These are phyloP conservation scores for Irpex lacteus DNA, from an alignment of 1,284 basidiomycete genomes.

Conservation along the genomic window DNA sequence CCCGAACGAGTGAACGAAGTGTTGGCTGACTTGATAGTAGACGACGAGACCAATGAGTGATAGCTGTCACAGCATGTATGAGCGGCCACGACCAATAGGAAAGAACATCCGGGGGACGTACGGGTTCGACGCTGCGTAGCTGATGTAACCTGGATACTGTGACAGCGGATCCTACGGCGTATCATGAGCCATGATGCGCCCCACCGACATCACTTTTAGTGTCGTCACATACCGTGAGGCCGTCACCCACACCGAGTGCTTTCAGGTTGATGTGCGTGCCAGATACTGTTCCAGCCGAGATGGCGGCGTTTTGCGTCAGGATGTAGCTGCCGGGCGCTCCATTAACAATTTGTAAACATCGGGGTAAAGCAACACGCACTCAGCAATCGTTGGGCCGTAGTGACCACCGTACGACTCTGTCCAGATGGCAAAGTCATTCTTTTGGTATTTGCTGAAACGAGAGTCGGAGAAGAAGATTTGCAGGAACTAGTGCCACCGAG, in stretches of 20 bases:
- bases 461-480: conserved; percentile 64
- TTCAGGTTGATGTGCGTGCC: conserved; percentile 59
- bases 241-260: conserved; percentile 60
- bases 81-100: background rate
- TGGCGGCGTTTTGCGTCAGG: conserved; percentile 56
- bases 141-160: conserved; percentile 57
- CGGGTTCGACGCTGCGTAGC: conserved; percentile 51
- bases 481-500: conserved; percentile 39
- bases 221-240: conserved; percentile 46
- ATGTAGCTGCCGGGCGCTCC: conserved; percentile 41
- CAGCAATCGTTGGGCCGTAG: conserved; percentile 61
- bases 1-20: conserved; percentile 40
- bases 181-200: conserved; percentile 5
- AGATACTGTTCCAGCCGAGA: conserved; percentile 43
- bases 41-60: conserved; percentile 44
- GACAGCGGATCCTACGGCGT: conserved; percentile 46
- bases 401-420: conserved; percentile 68
- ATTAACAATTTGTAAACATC: background rate
- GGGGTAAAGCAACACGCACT: conserved; percentile 32
- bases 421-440: conserved; percentile 56
- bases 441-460: conserved; percentile 51
- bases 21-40: conserved; percentile 40
- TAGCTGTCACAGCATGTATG: conserved; percentile 29
- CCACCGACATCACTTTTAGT: background rate
- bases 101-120: conserved; percentile 12